These are phyloP conservation scores for Mangifera indica DNA, from an alignment of 345 rosid species.

Conservation along the genomic window DNA sequence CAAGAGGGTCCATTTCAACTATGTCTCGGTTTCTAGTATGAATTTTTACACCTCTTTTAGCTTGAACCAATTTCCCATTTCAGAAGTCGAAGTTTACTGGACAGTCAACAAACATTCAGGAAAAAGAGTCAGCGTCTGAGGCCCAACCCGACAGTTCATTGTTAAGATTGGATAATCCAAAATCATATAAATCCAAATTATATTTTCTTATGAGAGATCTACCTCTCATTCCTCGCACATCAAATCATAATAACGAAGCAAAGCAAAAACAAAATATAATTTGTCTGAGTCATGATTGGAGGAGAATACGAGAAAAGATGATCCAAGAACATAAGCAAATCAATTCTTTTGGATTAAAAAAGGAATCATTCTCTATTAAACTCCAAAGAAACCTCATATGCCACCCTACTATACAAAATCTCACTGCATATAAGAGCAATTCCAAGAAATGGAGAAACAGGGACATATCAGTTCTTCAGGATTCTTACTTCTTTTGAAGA, in stretches of 20 bases:
- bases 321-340: slow-evolving; percentile 9
- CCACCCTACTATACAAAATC: background rate
- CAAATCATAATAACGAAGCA: background rate
- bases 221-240: no score
- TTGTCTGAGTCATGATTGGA: no score
- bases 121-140: no score
- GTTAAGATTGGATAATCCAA: no score
- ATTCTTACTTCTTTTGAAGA: background rate
- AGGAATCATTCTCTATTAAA: slow-evolving; percentile 12
- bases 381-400: slow-evolving; percentile 6
- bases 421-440: background rate
- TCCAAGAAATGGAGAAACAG: background rate
- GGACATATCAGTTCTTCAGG: background rate
- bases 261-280: background rate
- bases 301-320: background rate
- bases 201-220: no score
- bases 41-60: background rate
- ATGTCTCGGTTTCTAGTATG: background rate
- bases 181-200: no score
- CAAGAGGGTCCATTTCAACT: background rate
- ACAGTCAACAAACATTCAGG: background rate
- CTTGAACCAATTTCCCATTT: no score
- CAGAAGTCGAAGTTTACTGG: no score
- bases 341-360: background rate
- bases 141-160: no score